Percentiles rank a stretch among this genome's conserved stretches.
These are phyloP conservation scores for Nothomitra cinnamomea DNA, from an alignment of 2,329 filamentous ascomycete species.

Conservation along the genomic window DNA sequence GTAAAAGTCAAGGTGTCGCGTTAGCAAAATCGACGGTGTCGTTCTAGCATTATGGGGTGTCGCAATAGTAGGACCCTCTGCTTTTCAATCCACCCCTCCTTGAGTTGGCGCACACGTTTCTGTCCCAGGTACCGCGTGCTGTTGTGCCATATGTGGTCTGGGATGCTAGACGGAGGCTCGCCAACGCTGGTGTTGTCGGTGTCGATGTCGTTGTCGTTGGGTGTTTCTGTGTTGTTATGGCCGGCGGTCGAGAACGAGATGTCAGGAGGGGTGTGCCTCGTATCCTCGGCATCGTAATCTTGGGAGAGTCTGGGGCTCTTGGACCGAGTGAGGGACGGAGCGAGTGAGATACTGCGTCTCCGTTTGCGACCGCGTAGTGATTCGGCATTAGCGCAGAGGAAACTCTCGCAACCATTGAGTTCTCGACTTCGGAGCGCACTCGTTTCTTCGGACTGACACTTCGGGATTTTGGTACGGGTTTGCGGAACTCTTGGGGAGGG, in stretches of 20 bases:
- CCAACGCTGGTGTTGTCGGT: background rate
- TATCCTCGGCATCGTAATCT: background rate
- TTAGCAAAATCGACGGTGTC: too few species aligned
- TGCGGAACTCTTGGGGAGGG: background rate
- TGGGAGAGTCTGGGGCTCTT: background rate
- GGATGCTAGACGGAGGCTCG: background rate
- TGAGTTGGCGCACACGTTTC: background rate
- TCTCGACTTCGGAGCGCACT: background rate
- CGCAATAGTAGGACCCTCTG: too few species aligned
- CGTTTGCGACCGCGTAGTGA: background rate
- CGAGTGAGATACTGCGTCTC: background rate
- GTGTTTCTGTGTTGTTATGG: background rate
- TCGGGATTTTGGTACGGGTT: background rate
- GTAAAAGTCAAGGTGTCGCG: too few species aligned
- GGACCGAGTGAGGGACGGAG: background rate
- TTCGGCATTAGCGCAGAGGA: background rate
- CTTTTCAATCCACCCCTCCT: background rate
- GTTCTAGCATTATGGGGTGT: too few species aligned
- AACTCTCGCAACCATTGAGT: background rate
- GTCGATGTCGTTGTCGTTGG: background rate
- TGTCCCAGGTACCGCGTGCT: background rate
- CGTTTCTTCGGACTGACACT: background rate
- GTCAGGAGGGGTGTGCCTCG: background rate
- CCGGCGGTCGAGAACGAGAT: background rate
- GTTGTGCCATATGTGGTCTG: background rate